phyloP scores from a whole-genome alignment of 1,139 yeast species.

The Zygotorulaspora mrakii region DNA sequence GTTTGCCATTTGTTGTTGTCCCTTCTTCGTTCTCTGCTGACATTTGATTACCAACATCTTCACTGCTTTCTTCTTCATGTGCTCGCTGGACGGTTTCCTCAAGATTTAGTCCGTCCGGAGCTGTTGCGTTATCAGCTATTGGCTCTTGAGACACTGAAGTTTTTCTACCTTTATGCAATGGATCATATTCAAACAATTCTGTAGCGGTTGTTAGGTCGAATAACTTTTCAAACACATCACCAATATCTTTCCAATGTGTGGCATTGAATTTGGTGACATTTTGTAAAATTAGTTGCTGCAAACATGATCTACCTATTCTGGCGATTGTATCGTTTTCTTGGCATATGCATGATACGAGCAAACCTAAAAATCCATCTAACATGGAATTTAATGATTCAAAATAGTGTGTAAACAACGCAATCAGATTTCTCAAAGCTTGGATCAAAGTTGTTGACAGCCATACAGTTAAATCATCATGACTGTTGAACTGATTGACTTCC shows the following conservation, averaged over 20 bases:
- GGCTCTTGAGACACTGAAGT: slow-evolving; percentile 14
- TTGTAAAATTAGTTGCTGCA: slow-evolving; percentile 69
- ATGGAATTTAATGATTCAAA: slow-evolving; percentile 68
- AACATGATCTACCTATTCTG: slow-evolving; percentile 85
- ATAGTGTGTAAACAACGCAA: slow-evolving; percentile 75
- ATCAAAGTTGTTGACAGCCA: slow-evolving; percentile 96
- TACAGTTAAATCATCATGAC: slow-evolving; percentile 80
- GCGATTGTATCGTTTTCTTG: slow-evolving; percentile 97
- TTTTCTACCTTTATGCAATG: slow-evolving; percentile 42
- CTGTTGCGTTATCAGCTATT: slow-evolving; percentile 2
- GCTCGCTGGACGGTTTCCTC: slow-evolving; percentile 35
- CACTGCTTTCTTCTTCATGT: slow-evolving; percentile 34
- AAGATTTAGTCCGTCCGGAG: slow-evolving; percentile 8
- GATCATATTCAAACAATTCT: slow-evolving; percentile 75
- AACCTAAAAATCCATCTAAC: slow-evolving; percentile 72
- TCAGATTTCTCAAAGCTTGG: slow-evolving; percentile 88
- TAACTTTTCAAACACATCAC: slow-evolving; percentile 58
- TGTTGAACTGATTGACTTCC: slow-evolving; percentile 62
- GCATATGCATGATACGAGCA: slow-evolving; percentile 83
- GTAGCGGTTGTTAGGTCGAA: slow-evolving; percentile 82
- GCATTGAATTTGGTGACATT: slow-evolving; percentile 63
- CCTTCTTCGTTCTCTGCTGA: slow-evolving; percentile 15
- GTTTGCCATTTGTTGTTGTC: slow-evolving; percentile 8
- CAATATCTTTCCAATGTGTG: slow-evolving; percentile 73
- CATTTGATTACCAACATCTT: slow-evolving; percentile 36